These are phyloP conservation scores for Thamnidium elegans DNA, from an alignment of 192 early-diverging fungal species.

Conservation along the genomic window DNA sequence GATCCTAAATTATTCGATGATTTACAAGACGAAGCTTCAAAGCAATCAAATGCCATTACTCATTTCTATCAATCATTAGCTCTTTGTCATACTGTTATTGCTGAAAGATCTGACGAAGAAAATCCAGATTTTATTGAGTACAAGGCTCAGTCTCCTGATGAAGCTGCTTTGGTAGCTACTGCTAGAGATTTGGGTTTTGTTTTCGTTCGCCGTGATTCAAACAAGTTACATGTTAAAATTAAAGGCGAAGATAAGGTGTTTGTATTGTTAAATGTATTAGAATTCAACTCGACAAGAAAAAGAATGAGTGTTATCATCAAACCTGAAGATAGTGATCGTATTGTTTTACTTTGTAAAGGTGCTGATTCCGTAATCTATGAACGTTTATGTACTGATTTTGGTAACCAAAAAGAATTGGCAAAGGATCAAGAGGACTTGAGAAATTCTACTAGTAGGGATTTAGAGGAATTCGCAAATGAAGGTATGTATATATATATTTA, in stretches of 20 bases:
- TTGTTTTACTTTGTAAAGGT: slow-evolving; percentile 89
- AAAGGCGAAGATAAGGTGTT: slow-evolving; percentile 68
- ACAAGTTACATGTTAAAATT: slow-evolving; percentile 64
- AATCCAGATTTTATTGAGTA: slow-evolving; percentile 66
- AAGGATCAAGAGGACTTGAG: slow-evolving; percentile 64
- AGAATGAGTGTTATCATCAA: slow-evolving; percentile 92
- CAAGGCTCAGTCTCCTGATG: slow-evolving; percentile 93
- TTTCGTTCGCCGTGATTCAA: slow-evolving; percentile 72
- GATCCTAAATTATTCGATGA: slow-evolving; percentile 64
- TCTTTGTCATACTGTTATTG: slow-evolving; percentile 86
- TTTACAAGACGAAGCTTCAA: slow-evolving; percentile 43
- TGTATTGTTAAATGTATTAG: slow-evolving; percentile 67
- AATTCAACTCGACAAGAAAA: slow-evolving; percentile 96
- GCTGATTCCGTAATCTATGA: slow-evolving; percentile 94
- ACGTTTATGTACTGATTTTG: slow-evolving; percentile 50
- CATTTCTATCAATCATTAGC: slow-evolving; percentile 85
- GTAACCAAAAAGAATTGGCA: slow-evolving; percentile 37
- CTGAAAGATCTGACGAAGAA: slow-evolving; percentile 42
- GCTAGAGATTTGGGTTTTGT: slow-evolving; percentile 82
- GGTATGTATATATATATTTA: slow-evolving; percentile 40
- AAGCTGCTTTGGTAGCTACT: slow-evolving; percentile 86
- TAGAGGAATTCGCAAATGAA: slow-evolving; percentile 85
- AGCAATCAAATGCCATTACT: slow-evolving; percentile 59
- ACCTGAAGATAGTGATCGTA: slow-evolving; percentile 57
- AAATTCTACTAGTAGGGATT: slow-evolving; percentile 67